These are phyloP conservation scores for Podosphaera xanthii DNA, from an alignment of 2,329 filamentous ascomycete species.

Conservation along the genomic window DNA sequence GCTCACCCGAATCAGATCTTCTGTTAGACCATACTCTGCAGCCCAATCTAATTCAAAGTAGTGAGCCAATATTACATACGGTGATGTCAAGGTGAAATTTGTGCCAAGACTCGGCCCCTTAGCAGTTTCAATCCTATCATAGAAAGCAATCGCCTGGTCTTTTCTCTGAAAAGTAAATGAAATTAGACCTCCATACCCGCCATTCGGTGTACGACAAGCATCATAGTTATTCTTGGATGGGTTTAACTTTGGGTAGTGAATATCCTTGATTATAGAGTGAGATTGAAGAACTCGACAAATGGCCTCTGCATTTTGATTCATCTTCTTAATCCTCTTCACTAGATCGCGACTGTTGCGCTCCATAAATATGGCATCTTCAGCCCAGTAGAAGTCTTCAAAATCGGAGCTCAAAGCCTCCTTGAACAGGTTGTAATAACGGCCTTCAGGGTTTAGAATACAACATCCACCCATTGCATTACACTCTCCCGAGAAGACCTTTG, in stretches of 20 bases:
- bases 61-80: conserved; percentile 80
- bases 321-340: conserved; percentile 53
- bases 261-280: conserved; percentile 41
- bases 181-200: conserved; percentile 76
- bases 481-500: conserved; percentile 92
- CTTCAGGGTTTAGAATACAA: conserved; percentile 37
- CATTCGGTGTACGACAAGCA: conserved; percentile 43
- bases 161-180: conserved; percentile 58
- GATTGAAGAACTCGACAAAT: conserved; percentile 49
- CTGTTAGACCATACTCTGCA: conserved; percentile 56
- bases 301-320: conserved; percentile 67
- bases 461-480: conserved; percentile 96
- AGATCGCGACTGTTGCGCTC: conserved; percentile 94
- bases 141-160: conserved; percentile 57
- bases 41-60: conserved; percentile 88
- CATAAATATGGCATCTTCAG: conserved; percentile 82
- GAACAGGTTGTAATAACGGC: conserved; percentile 57
- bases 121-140: conserved; percentile 62
- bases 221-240: conserved; percentile 55
- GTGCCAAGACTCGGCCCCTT: conserved; percentile 92
- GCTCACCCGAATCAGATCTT: conserved; percentile 62
- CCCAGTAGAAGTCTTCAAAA: conserved; percentile 83
- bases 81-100: conserved; percentile 83
- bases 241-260: conserved; percentile 74
- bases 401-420: conserved; percentile 30